These are phyloP conservation scores for Arachis stenosperma DNA, from an alignment of 306 rosid species.

Conservation along the genomic window DNA sequence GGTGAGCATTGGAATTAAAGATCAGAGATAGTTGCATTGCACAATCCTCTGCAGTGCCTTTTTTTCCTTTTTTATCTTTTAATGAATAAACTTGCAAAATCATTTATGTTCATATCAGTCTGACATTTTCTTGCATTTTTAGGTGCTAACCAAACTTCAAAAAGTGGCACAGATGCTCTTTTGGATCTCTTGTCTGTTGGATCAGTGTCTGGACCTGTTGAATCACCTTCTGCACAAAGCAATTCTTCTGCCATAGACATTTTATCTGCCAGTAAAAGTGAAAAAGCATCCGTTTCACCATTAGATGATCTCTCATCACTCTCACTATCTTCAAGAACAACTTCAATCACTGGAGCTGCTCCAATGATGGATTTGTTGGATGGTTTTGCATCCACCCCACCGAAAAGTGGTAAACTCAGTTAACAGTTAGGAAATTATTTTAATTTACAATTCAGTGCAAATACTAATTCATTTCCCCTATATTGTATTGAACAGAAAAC, in stretches of 20 bases:
- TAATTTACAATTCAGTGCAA: conserved; percentile 11
- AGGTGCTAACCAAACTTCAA: conserved; percentile 61
- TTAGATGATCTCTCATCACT: conserved; percentile 66
- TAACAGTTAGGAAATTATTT: conserved; percentile 3
- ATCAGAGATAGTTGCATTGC: not conserved
- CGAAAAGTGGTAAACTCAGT: conserved; percentile 48
- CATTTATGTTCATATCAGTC: conserved; percentile 21
- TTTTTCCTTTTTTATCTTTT: not conserved
- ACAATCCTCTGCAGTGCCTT: not conserved
- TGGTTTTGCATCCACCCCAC: conserved; percentile 53
- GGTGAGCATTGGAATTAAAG: conserved; percentile 7
- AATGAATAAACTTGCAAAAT: conserved; percentile 30
- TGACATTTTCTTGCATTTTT: conserved; percentile 40
- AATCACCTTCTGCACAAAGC: conserved; percentile 54
- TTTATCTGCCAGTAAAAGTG: conserved; percentile 43
- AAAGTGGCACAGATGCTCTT: conserved; percentile 73
- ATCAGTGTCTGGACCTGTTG: conserved; percentile 48
- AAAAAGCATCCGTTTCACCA: conserved; percentile 50
- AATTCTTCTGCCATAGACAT: conserved; percentile 51
- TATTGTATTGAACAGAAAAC: conserved; percentile 49
- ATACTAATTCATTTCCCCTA: conserved; percentile 24
- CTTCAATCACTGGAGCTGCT: conserved; percentile 54
- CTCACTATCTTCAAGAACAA: conserved; percentile 48
- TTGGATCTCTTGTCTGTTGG: conserved; percentile 92
- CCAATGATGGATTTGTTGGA: conserved; percentile 66